Conservation (phyloP, 768 basidiomycete genomes). For the Leccinum rimulosum region DNA sequence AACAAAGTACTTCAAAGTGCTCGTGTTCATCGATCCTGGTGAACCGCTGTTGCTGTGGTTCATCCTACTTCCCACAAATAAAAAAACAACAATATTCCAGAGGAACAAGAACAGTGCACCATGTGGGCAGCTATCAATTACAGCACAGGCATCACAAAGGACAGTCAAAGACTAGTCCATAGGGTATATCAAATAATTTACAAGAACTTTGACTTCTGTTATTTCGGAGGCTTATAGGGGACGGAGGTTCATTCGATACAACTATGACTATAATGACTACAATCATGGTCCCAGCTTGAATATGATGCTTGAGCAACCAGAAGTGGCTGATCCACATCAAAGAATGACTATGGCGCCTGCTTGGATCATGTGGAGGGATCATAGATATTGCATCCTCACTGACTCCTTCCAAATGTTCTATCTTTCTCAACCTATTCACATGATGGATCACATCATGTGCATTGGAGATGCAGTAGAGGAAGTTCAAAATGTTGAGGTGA, state of each 20-base stretch:
- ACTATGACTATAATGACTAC: slow-evolving; percentile 4
- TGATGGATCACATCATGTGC: slow-evolving; percentile 1
- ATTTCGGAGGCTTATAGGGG: neutral
- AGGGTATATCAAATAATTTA: neutral
- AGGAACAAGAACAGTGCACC: too few relatives aligned
- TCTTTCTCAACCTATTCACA: neutral
- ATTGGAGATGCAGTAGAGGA: neutral
- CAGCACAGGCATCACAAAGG: too few relatives aligned
- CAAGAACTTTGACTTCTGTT: neutral
- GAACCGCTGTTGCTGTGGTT: too few relatives aligned
- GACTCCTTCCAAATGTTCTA: slow-evolving; percentile 12
- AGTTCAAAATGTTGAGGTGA: too few relatives aligned
- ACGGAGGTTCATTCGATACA: neutral
- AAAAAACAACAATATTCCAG: too few relatives aligned
- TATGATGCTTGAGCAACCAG: slow-evolving; percentile 6
- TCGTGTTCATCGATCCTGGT: too few relatives aligned
- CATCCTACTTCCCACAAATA: too few relatives aligned
- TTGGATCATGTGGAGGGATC: slow-evolving; percentile 11
- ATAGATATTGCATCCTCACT: slow-evolving; percentile 5
- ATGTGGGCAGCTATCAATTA: too few relatives aligned
- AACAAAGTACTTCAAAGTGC: too few relatives aligned
- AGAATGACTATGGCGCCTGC: neutral
- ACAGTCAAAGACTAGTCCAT: too few relatives aligned
- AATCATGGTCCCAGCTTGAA: slow-evolving; percentile 9
- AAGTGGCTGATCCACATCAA: neutral